Base-by-base conservation (phyloP, 2,329 filamentous ascomycete species). In the Kalaharituber pfeilii region DNA sequence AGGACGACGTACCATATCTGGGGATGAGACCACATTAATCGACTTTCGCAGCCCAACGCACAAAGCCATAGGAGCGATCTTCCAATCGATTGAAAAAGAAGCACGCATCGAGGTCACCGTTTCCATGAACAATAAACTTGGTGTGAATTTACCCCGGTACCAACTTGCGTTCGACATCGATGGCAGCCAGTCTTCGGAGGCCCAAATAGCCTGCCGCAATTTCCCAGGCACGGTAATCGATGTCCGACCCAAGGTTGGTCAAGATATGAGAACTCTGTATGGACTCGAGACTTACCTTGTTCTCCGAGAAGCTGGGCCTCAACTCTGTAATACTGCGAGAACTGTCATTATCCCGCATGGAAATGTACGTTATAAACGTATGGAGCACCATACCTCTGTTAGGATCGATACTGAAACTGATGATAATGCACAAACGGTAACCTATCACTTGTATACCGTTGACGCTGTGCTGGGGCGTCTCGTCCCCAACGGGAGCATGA, bases 231-330 rank as follows among this genome's bases (percentile, higher is more conserved):
- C 77, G 70, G 56, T 60, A 0, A 60, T 81, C 1, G 74, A 78
- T 56, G 11, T 57, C 7, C 7, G 18, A 18, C 8, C n/a, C 8
- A 33, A 8, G 29, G 29, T 33, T 0, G 27, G 68, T 8, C 76
- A 78, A 57, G 60, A 62, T 1, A 60, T 78, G 1, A 72, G 68
- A 0, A 72, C 74, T 0, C 65, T 79, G 3, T 59, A 72, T 25
- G 77, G 77, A 0, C 65, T 80, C 0, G 26, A 60, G 1, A 74
- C 67, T 60, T 75, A 72, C 53, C 66, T 81, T 0, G 66, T 79
- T 0, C 61, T 81, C 1, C 57, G 60, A 58, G 53, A 66, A 36
- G 27, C 20, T 45, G 47, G 20, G 7, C 26, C 6, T 20, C n/a
- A n/a, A 47, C 20, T 68, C 70, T 2, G 55, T 68, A 2, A 56